Percentiles rank a stretch among this genome's conserved stretches.
These are phyloP conservation scores for Prototheca cutis DNA, from an alignment of 163 green algal genomes.

Conservation along the genomic window DNA sequence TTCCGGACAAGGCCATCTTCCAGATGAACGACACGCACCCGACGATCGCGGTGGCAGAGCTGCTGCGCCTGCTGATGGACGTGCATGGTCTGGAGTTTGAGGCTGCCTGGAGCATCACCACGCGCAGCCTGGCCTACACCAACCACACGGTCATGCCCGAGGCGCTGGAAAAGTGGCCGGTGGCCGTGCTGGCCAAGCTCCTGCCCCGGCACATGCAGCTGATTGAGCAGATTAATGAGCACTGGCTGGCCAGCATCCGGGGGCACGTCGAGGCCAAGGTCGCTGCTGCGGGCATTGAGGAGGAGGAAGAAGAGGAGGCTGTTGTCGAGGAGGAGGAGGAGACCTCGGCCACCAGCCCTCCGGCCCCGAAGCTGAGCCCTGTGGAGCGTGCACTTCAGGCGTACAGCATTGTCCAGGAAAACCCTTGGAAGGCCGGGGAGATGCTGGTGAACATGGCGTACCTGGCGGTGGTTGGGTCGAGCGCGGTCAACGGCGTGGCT, in stretches of 20 bases:
- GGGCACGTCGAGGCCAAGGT: constrained; percentile 29
- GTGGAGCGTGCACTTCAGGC: constrained; percentile 33
- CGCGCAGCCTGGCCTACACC: constrained; percentile 81
- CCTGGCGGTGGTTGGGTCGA: constrained; percentile 77
- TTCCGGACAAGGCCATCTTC: constrained; percentile 82
- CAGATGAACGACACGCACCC: constrained; percentile 99
- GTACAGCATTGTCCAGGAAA: constrained; percentile 46
- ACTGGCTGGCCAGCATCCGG: constrained; percentile 43
- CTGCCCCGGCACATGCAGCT: constrained; percentile 95
- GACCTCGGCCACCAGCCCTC: neutral
- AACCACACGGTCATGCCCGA: constrained; percentile 95
- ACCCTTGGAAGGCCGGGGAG: constrained; percentile 44
- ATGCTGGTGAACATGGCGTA: constrained; percentile 85
- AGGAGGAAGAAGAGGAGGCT: constrained; percentile 26
- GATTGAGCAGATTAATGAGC: constrained; percentile 82
- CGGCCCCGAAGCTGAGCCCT: constrained; percentile 11
- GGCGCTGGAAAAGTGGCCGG: constrained; percentile 89
- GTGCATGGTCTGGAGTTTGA: constrained; percentile 83
- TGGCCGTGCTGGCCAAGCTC: constrained; percentile 84
- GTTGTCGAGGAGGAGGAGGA: constrained; percentile 1
- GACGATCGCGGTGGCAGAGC: constrained; percentile 74
- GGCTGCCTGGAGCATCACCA: constrained; percentile 69
- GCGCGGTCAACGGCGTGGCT: constrained; percentile 92
- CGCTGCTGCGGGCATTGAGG: constrained; percentile 76
- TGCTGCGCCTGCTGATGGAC: constrained; percentile 95